These are phyloP conservation scores for Chlorella sp. DNA, from an alignment of 139 green algal genomes.

Conservation along the genomic window DNA sequence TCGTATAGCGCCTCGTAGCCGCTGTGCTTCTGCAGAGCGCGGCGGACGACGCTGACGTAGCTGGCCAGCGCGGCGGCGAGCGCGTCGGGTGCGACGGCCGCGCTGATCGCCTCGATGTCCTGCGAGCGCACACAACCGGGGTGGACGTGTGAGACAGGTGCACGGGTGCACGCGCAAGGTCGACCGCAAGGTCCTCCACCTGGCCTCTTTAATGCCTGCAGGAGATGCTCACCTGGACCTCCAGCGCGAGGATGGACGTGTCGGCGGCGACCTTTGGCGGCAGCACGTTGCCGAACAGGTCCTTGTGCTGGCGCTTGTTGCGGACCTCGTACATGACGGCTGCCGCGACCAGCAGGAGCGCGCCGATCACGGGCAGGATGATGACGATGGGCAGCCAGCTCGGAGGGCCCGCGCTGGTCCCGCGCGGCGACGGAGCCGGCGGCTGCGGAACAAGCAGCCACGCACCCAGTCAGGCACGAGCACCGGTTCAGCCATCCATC, in stretches of 20 bases:
- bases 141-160: background rate
- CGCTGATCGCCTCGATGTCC: background rate
- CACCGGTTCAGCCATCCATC: too few species aligned
- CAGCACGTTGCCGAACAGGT: conserved; percentile 28
- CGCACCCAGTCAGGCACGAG: too few species aligned
- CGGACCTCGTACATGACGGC: conserved; percentile 15
- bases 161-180: background rate
- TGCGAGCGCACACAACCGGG: background rate
- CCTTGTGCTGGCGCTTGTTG: conserved; percentile 34
- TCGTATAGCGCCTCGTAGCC: background rate
- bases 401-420: conserved; percentile 11
- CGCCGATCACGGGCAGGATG: conserved; percentile 25
- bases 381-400: conserved; percentile 28
- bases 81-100: background rate
- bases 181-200: background rate
- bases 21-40: conserved; percentile 13
- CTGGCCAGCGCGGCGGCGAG: conserved; percentile 12
- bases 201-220: background rate
- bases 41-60: conserved; percentile 8
- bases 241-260: conserved; percentile 20
- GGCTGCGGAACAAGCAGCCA: background rate
- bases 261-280: conserved; percentile 19
- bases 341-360: conserved; percentile 27
- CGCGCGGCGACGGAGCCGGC: background rate
- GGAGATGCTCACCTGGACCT: conserved; percentile 10